These are phyloP conservation scores for Cryptococcus jaspeensis DNA, from an alignment of 1,284 basidiomycete species.

Conservation along the genomic window DNA sequence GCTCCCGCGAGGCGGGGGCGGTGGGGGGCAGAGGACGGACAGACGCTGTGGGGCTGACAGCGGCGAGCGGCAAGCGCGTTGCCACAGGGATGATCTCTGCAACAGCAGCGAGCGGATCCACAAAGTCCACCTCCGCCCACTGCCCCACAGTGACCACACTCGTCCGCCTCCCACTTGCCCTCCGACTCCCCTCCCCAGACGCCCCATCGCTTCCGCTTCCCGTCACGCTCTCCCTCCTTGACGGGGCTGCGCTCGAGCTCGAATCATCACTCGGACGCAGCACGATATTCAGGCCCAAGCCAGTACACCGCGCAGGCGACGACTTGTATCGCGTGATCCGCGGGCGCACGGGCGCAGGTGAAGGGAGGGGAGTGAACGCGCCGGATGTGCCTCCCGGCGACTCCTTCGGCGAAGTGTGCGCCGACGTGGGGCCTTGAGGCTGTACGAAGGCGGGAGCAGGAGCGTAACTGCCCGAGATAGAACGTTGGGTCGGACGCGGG, in stretches of 20 bases:
- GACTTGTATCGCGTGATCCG: constrained; percentile 27
- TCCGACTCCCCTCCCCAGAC: background rate
- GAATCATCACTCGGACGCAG: constrained; percentile 9
- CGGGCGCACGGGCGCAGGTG: constrained; percentile 12
- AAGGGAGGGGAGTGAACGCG: background rate
- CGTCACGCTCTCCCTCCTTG: background rate
- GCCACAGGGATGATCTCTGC: background rate
- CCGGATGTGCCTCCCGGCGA: constrained; percentile 2
- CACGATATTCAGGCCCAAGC: constrained; percentile 26
- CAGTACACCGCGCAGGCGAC: constrained; percentile 23
- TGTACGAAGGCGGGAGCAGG: background rate
- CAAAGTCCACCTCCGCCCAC: constrained; percentile 31
- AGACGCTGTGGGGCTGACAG: background rate
- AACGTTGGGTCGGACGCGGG: background rate
- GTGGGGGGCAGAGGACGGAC: background rate
- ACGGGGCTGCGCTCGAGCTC: background rate
- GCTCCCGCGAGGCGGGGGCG: too few species aligned
- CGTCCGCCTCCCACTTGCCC: background rate
- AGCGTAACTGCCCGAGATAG: background rate
- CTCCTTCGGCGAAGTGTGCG: background rate
- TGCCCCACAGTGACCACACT: constrained; percentile 7
- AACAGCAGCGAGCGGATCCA: constrained; percentile 23
- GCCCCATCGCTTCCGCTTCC: background rate
- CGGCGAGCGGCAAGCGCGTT: background rate
- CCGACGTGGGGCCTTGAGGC: background rate